These are phyloP conservation scores for Picea glauca DNA, from an alignment of 75 land plant species.

Conservation along the genomic window DNA sequence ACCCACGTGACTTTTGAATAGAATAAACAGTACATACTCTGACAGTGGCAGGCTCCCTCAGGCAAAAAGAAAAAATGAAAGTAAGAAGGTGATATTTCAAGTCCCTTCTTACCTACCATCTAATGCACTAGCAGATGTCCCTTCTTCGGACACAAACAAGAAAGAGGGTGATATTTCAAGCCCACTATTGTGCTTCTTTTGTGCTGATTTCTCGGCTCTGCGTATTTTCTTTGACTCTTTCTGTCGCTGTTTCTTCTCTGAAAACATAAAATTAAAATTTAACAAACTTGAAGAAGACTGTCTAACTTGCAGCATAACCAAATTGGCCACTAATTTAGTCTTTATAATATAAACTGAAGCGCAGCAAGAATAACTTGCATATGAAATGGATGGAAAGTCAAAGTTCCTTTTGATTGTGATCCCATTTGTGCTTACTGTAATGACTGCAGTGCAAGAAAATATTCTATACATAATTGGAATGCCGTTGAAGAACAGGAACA, in stretches of 20 bases:
- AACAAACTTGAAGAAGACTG: not conserved
- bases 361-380: too few relatives aligned
- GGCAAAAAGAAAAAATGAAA: not conserved
- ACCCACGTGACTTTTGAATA: not conserved
- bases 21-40: not conserved
- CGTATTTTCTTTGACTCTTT: constrained; percentile 10
- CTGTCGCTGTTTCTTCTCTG: constrained; percentile 7
- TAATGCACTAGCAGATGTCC: not conserved
- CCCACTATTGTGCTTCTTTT: not conserved
- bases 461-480: not conserved
- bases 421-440: not conserved
- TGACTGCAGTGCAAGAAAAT: not conserved
- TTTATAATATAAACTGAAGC: not conserved
- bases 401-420: not conserved
- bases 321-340: not conserved
- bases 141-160: not conserved
- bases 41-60: not conserved
- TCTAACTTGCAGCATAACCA: not conserved
- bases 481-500: not conserved
- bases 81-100: not conserved
- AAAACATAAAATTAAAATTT: not conserved
- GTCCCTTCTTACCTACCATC: not conserved
- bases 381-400: not conserved
- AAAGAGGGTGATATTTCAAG: not conserved
- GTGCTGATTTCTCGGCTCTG: constrained; percentile 2